Percentiles rank a stretch among this genome's conserved stretches.
Evolutionary conservation across 352 stramenopile genomes (phyloP).

Genomic region (Phytophthora rubi): DNA sequence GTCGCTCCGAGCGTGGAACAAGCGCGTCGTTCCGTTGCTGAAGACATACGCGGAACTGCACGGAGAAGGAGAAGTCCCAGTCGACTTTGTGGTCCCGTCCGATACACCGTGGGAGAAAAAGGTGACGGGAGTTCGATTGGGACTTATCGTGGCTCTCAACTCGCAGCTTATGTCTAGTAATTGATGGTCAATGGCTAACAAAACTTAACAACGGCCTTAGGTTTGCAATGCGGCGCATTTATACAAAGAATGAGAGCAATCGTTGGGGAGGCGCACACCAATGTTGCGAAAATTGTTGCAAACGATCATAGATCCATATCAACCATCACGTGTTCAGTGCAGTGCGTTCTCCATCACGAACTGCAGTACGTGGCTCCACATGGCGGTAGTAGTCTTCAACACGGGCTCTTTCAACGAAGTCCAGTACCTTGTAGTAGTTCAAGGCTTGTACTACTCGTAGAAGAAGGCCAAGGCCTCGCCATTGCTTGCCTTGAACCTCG

Average conservation of each 20-base stretch:
- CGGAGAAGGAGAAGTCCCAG: background rate
- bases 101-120: too few relatives aligned
- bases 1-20: too few relatives aligned
- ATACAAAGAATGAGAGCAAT: background rate
- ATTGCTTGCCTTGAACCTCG: background rate
- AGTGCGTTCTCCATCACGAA: too few relatives aligned
- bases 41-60: background rate
- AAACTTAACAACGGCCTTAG: too few relatives aligned
- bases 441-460: background rate
- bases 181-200: background rate
- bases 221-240: too few relatives aligned
- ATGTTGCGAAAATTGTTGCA: too few relatives aligned
- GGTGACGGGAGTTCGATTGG: too few relatives aligned
- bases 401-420: background rate
- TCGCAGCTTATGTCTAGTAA: background rate
- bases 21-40: too few relatives aligned
- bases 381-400: background rate
- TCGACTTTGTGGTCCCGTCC: background rate
- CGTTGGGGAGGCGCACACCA: too few relatives aligned
- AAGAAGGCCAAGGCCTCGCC: background rate
- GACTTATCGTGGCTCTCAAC: background rate
- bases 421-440: background rate
- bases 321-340: too few relatives aligned
- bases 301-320: too few relatives aligned
- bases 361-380: too few relatives aligned